Base-by-base conservation (phyloP, 2,329 filamentous ascomycete genomes). In the Sporothrix curviconia region DNA sequence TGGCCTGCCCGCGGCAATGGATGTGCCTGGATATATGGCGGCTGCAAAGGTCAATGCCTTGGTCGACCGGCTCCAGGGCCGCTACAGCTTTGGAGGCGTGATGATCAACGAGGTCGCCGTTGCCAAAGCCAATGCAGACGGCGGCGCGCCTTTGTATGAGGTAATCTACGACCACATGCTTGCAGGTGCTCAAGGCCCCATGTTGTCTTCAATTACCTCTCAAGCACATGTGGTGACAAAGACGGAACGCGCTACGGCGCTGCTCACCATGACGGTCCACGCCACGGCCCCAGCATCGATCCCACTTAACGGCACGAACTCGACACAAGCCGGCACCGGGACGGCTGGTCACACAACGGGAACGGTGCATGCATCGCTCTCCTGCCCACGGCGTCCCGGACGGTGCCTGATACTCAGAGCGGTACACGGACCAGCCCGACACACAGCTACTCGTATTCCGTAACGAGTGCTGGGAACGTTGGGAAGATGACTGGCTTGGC, bases 101-200 rank as follows among this genome's bases (percentile, higher is more conserved):
- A 57, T 57, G 56, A 14, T 57, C 7, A 37, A 22, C 24, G 56
- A 52, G 6, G 56, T 30, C 7, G 34, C 49, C 11, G 39, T 57
- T 25, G 56, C 49, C 17, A 40, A 19, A 8, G 24, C 37, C 1
- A 47, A 57, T 30, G 12, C 56, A 1, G 22, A 28, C 12, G 49
- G 40, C 2, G 56, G 56, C 7, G 32, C 34, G 7, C 42, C 56
- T 1, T 4, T 57, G 11, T 47, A 57, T n/a, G 17, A 40, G 11
- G 56, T 42, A 4, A 24, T 57, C 24, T n/a, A 39, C 30, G 25
- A 52, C 14, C 56, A 57, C 14, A 37, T 57, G 32, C 28, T 19
- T 6, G 34, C 37, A 15, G 46, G 8, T 17, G 19, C 2, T 4
- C 34, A 36, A n/a, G 24, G 15, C 53, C 24, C 24, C 15, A 30